Percentiles rank a stretch among this genome's conserved stretches.
These are phyloP conservation scores for Xylaria grammica DNA, from an alignment of 495 filamentous ascomycete genomes.

Conservation along the genomic window DNA sequence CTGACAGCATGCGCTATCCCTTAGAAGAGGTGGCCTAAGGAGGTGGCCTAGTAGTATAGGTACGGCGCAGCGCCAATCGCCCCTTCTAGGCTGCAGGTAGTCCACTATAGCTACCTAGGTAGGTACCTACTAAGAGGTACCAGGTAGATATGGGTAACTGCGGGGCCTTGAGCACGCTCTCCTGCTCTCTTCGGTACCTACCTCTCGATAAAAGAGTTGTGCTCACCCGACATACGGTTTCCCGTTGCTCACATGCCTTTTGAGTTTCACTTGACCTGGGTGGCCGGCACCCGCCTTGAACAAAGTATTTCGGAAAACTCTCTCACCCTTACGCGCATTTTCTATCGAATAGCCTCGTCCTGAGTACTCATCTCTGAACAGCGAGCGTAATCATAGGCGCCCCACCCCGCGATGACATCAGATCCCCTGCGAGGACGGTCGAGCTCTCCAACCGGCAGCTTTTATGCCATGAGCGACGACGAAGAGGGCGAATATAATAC, in stretches of 20 bases:
- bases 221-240: constrained; percentile 9
- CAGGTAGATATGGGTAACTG: background rate
- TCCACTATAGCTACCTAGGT: background rate
- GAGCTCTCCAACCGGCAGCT: constrained; percentile 82
- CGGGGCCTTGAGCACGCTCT: constrained; percentile 6
- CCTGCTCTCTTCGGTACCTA: too few relatives aligned
- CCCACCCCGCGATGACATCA: constrained; percentile 40
- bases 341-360: background rate
- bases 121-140: too few relatives aligned
- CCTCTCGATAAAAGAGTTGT: background rate
- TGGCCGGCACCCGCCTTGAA: too few relatives aligned
- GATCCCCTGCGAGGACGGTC: constrained; percentile 38
- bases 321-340: background rate
- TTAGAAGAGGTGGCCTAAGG: too few relatives aligned
- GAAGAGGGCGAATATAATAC: constrained; percentile 96
- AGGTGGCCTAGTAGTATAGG: too few relatives aligned
- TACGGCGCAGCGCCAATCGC: background rate
- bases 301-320: too few relatives aligned
- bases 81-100: background rate
- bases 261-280: constrained; percentile 11
- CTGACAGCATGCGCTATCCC: too few relatives aligned
- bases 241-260: constrained; percentile 14
- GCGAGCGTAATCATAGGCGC: background rate
- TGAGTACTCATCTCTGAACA: background rate
- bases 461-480: constrained; percentile 96